Evolutionary conservation across 2,329 filamentous ascomycete genomes (phyloP), one percentile per base, ranked within the genome.

Genomic region (Exophiala viscosa): DNA sequence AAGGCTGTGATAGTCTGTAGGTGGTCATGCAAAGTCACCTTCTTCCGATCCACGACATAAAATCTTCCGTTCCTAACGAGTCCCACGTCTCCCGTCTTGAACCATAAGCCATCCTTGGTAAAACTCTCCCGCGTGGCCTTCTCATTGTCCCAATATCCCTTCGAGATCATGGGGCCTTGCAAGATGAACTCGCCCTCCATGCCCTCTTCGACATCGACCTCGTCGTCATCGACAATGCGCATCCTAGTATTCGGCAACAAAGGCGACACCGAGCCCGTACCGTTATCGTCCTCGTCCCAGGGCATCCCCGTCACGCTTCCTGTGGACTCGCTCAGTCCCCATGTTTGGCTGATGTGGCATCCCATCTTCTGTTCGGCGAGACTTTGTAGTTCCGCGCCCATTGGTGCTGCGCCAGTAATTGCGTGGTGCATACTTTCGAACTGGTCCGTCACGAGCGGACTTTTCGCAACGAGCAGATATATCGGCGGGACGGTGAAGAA

Each of bases 71-170:
- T 45, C 64, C 95, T 88, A 62, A 87, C 81, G 58, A 89, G 83
- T 5, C 89, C 88, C 23, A 96, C 83, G 64, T 96, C 91, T 2
- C 90, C 91, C 0, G 90, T 96, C 70, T 86, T 91, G 77, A 95
- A 95, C 76, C 85, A 96, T 1, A 88, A 88, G 57, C 93, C 88
- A 71, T 62, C 59, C 3, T 17, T 38, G 7, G 55, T 74, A 62
- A 58, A 59, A 0, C 64, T 46, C 14, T 59, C 58, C 28, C 45
- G 52, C 10, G 58, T 62, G 5, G 58, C 55, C 9, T n/a, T n/a
- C 28, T 53, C 48, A 40, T 62, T 62, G 28, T 54, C 49, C 48
- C 52, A 60, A 53, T 70, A 70, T 1, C 67, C 67, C 36, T 67
- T 65, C 1, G 70, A 71, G 7, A 75, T 67, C 28, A 70, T 79